Conservation (phyloP, 306 rosid species). For the Casuarina equisetifolia region DNA sequence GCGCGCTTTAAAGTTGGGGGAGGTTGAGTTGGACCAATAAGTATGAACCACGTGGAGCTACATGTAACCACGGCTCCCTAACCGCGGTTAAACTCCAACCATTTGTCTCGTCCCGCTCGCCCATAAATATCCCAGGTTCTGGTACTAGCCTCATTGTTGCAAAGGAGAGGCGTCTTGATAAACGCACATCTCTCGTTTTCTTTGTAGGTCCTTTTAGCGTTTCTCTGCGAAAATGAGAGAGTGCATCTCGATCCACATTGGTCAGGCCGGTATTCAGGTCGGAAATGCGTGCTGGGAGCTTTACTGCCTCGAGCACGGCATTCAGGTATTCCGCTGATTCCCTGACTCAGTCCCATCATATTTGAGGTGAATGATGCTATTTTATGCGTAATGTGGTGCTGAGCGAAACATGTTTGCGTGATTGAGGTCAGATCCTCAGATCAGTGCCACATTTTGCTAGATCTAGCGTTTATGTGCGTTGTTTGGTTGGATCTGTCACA, state of each 20-base stretch:
- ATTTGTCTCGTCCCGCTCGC: conserved; percentile 7
- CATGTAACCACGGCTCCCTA: conserved; percentile 15
- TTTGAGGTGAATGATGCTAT: neutral
- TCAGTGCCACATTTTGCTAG: neutral
- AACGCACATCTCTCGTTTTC: conserved; percentile 36
- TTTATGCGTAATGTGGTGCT: neutral
- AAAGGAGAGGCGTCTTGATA: conserved; percentile 54
- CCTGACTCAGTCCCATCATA: too few relatives aligned
- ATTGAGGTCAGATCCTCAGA: neutral
- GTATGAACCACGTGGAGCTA: neutral
- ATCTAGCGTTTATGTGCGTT: neutral
- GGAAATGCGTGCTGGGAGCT: conserved; percentile 75
- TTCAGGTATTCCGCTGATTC: conserved; percentile 41
- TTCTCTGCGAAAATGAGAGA: conserved; percentile 43
- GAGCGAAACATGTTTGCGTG: neutral
- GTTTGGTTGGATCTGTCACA: neutral
- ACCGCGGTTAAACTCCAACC: conserved; percentile 11
- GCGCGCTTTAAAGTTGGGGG: neutral
- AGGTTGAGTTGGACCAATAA: neutral
- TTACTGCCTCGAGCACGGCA: conserved; percentile 68
- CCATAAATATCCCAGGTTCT: conserved; percentile 7
- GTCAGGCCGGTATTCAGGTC: conserved; percentile 71
- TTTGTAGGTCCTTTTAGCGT: neutral
- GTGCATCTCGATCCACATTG: conserved; percentile 69
- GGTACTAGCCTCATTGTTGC: neutral